Percentiles rank a stretch among this genome's conserved stretches.
Conservation (phyloP, 2,329 filamentous ascomycete genomes). For the Colletotrichum sp. region DNA sequence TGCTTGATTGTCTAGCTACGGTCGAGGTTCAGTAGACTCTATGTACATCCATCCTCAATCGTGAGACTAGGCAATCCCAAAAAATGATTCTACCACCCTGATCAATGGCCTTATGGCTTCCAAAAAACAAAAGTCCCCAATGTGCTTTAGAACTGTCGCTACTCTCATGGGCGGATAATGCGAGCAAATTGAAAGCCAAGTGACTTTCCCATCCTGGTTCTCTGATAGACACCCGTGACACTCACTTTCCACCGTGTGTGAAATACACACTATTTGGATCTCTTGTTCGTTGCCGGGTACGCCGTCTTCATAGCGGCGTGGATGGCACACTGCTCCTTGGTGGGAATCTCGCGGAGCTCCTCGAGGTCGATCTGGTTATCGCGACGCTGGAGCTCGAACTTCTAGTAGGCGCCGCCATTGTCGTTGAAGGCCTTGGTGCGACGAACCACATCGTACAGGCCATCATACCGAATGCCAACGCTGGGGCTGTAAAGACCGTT, state of each 20-base stretch:
- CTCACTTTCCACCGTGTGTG: background rate
- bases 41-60: background rate
- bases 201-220: background rate
- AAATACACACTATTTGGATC: background rate
- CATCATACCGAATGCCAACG: rapidly evolving
- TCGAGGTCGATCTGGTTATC: rapidly evolving
- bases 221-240: background rate
- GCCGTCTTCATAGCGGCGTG: background rate
- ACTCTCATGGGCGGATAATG: background rate
- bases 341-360: background rate
- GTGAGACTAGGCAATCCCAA: background rate
- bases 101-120: background rate
- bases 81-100: background rate
- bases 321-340: background rate
- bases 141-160: background rate
- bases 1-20: background rate
- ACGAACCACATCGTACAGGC: background rate
- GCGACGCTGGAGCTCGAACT: background rate
- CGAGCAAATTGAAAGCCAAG: background rate
- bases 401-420: background rate
- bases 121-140: background rate
- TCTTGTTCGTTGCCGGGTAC: background rate
- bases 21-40: background rate
- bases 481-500: background rate
- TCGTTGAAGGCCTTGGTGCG: background rate